Evolutionary conservation across 176 grass and related monocot genomes (phyloP).

Genomic region (Calamus simplicifolius): DNA sequence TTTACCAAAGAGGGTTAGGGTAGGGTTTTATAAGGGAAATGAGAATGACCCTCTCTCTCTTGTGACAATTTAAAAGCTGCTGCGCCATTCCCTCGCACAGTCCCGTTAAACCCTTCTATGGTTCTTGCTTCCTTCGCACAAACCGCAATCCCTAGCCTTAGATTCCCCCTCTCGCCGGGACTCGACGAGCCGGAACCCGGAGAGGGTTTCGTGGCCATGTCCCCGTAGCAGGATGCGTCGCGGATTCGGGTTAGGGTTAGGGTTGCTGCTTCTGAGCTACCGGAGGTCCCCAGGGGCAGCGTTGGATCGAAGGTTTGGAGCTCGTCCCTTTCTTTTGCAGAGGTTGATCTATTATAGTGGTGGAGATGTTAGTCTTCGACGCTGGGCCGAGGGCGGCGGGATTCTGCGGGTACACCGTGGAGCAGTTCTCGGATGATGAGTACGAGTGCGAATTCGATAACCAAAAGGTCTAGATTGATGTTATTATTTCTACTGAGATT

Average conservation of each 20-base stretch:
- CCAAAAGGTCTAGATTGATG: constrained; percentile 40
- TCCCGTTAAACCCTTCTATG: too few species aligned
- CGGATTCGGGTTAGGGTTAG: constrained; percentile 1
- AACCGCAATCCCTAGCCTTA: too few species aligned
- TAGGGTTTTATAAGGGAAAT: too few species aligned
- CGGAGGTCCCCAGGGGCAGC: constrained; percentile 20
- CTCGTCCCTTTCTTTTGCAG: constrained; percentile 20
- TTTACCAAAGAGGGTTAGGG: too few species aligned
- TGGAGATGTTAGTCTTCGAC: constrained; percentile 10
- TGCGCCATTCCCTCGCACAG: too few species aligned
- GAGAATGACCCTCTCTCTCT: too few species aligned
- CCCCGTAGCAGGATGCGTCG: constrained; percentile 9
- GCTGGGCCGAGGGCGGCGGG: constrained; percentile 9
- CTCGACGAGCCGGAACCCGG: background rate
- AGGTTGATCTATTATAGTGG: constrained; percentile 9
- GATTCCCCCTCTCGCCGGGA: too few species aligned
- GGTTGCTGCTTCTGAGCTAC: constrained; percentile 5
- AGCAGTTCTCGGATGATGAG: constrained; percentile 96
- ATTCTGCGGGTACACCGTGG: constrained; percentile 39
- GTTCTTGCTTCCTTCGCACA: too few species aligned
- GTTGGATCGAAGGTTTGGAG: constrained; percentile 8
- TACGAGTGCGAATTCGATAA: constrained; percentile 87
- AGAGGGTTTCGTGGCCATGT: constrained; percentile 8
- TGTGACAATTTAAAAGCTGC: too few species aligned
- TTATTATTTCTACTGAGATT: too few species aligned